Evolutionary conservation across 768 basidiomycete species (phyloP).

Genomic region (Xanthoconium purpureum): DNA sequence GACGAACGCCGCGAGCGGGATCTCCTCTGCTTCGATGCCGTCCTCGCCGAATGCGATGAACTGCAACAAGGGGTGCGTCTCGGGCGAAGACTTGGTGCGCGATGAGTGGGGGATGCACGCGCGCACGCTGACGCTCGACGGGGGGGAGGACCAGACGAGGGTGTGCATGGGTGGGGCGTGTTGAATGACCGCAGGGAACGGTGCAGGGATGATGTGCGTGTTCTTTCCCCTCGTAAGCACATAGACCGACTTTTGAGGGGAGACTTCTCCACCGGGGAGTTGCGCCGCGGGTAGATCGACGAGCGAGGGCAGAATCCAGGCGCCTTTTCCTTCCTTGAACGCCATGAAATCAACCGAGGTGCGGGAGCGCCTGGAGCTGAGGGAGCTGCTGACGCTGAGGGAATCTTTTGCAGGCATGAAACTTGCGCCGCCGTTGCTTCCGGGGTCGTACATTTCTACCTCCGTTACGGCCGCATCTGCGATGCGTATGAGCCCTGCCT

Average conservation of each 20-base stretch:
- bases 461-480: slow-evolving; percentile 80
- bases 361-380: slow-evolving; percentile 36
- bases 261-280: slow-evolving; percentile 14
- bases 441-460: slow-evolving; percentile 54
- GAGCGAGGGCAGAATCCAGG: slow-evolving; percentile 28
- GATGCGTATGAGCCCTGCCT: slow-evolving; percentile 78
- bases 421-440: slow-evolving; percentile 16
- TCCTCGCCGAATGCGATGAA: slow-evolving; percentile 65
- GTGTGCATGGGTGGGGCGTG: slow-evolving; percentile 49
- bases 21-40: slow-evolving; percentile 74
- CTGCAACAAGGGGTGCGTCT: slow-evolving; percentile 52
- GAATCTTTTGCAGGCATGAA: slow-evolving; percentile 23
- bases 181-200: slow-evolving; percentile 54
- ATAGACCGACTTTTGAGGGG: slow-evolving; percentile 44
- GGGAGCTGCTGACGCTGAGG: slow-evolving; percentile 22
- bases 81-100: neutral
- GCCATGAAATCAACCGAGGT: slow-evolving; percentile 43
- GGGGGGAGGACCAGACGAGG: slow-evolving; percentile 56
- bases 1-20: slow-evolving; percentile 49
- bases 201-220: slow-evolving; percentile 66
- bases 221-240: slow-evolving; percentile 67
- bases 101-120: slow-evolving; percentile 37
- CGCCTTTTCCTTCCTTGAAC: slow-evolving; percentile 34
- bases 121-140: slow-evolving; percentile 53
- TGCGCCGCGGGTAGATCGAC: slow-evolving; percentile 24